A percentile compares a stretch with the other conserved stretches of the same genome.
These are phyloP conservation scores for Chlorella sorokiniana DNA, from an alignment of 139 green algal species.

Conservation along the genomic window DNA sequence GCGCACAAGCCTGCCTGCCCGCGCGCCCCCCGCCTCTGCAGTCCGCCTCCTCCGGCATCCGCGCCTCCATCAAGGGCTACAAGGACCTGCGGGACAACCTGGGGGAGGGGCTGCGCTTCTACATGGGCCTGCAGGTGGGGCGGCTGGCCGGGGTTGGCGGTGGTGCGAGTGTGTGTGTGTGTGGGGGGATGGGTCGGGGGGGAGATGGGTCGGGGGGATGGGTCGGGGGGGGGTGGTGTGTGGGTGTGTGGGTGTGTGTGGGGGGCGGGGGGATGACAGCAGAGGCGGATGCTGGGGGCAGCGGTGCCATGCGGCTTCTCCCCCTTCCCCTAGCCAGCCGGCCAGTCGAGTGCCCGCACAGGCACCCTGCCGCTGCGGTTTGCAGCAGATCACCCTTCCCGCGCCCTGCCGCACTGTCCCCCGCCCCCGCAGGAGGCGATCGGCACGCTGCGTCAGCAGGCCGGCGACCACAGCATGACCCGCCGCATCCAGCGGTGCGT, in stretches of 20 bases:
- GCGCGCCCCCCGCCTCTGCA: background rate
- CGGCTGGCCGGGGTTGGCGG: background rate
- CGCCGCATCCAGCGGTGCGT: slow-evolving; percentile 56
- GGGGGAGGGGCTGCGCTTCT: slow-evolving; percentile 85
- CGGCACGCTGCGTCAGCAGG: slow-evolving; percentile 75
- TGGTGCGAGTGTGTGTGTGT: background rate
- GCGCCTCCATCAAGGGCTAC: slow-evolving; percentile 50
- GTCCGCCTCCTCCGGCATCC: background rate
- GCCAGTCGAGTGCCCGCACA: no score
- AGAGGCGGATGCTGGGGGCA: no score
- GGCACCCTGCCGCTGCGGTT: background rate
- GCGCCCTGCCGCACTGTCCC: no score
- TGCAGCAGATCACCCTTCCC: background rate
- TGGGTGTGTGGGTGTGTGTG: no score
- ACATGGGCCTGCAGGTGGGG: slow-evolving; percentile 75
- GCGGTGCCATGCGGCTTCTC: no score
- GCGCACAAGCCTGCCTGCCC: background rate
- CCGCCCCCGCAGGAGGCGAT: slow-evolving; percentile 75
- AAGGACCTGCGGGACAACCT: slow-evolving; percentile 79
- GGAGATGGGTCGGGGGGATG: background rate
- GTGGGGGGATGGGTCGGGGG: background rate
- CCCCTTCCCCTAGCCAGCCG: no score
- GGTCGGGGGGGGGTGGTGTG: background rate
- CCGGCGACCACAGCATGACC: slow-evolving; percentile 76
- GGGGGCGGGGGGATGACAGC: no score